A percentile compares a stretch with the other conserved stretches of the same genome.
These are phyloP conservation scores for Calcarisporium arbuscula DNA, from an alignment of 2,329 filamentous ascomycete genomes.

Conservation along the genomic window DNA sequence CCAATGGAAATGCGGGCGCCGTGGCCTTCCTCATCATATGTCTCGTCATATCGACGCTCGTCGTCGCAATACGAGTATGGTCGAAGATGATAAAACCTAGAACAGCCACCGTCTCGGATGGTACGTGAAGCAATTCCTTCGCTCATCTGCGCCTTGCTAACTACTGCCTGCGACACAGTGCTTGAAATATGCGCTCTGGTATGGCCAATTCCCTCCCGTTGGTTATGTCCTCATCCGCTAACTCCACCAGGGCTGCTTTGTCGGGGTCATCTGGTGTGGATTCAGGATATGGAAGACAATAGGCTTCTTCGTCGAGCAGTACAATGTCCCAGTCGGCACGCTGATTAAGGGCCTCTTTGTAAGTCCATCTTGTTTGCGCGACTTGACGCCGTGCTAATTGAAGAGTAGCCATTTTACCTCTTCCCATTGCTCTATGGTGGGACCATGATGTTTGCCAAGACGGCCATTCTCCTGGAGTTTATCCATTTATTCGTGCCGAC, in stretches of 20 bases:
- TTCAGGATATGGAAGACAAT: too few relatives aligned
- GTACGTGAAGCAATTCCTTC: too few relatives aligned
- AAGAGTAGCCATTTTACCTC: background rate
- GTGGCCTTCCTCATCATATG: background rate
- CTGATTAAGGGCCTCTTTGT: background rate
- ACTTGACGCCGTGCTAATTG: too few relatives aligned
- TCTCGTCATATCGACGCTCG: background rate
- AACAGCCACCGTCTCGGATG: background rate
- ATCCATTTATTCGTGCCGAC: conserved; percentile 9
- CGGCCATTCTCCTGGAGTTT: conserved; percentile 11
- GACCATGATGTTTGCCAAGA: conserved; percentile 7
- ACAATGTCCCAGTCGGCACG: background rate
- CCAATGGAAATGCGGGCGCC: background rate
- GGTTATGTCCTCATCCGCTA: too few relatives aligned
- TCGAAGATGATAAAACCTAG: background rate
- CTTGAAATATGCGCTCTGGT: too few relatives aligned
- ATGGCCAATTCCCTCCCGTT: too few relatives aligned
- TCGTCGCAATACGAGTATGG: background rate
- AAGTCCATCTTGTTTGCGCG: background rate
- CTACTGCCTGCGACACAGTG: too few relatives aligned
- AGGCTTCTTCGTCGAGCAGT: conserved; percentile 1
- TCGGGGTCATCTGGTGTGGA: too few relatives aligned
- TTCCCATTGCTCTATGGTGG: background rate
- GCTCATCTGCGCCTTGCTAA: too few relatives aligned
- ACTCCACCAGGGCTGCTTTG: too few relatives aligned